Evolutionary conservation across 2,329 filamentous ascomycete species (phyloP), one percentile per base, ranked within the genome.

Genomic region (Ceratocystis cacaofunesta): DNA sequence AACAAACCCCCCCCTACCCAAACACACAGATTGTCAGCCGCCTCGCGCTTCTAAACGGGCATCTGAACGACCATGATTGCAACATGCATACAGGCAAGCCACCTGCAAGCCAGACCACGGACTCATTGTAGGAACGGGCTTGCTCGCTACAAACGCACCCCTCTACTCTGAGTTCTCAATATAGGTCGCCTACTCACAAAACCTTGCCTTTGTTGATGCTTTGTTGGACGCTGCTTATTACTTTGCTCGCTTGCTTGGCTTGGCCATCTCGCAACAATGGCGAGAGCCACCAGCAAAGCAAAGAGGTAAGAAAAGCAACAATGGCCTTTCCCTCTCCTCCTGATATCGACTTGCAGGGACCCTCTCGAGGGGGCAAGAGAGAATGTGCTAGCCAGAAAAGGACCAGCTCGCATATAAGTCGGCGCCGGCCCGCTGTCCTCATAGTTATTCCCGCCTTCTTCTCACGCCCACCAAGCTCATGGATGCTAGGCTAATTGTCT

Each of bases 381-480:
- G 25, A 17, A 17, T 17, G 17, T 50, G 28, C 52, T 57, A 30
- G 52, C 52, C 25, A 57, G 8, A 32, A 57, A 30, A 10, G 52
- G 52, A 30, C 28, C 52, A 32, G 52, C 52, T 57, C 52, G 10
- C 52, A 57, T 57, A 57, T 57, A 57, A 57, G 52, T n/a, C 52
- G 52, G 52, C 52, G 52, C 52, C 52, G 52, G 52, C 52, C 52
- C 52, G 52, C 52, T 57, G 52, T 57, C 52, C 8, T 57, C 12
- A 57, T 57, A 57, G 52, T 57, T 57, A 57, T 57, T 57, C 52
- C 52, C 52, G 52, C 17, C 25, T 28, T 57, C 28, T 57, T 32
- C n/a, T 17, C 28, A 32, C 32, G 32, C 32, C 32, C 32, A 36
- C 32, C 32, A 36, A 36, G 2, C 52, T 6, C 52, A 17, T 57